These are phyloP conservation scores for Hemisphaericaspora xylofermentans DNA, from an alignment of 1,139 yeast species.

Conservation along the genomic window DNA sequence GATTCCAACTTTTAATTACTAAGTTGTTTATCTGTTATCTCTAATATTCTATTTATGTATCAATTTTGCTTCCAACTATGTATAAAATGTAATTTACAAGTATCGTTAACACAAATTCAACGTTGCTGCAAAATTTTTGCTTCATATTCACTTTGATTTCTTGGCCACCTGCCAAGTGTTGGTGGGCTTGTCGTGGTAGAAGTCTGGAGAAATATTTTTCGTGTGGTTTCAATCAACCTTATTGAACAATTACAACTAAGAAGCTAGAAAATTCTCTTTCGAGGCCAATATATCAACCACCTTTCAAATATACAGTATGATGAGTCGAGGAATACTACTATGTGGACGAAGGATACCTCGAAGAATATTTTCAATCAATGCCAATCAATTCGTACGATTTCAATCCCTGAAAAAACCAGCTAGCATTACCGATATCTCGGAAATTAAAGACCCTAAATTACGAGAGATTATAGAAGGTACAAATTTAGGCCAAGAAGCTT, in stretches of 20 bases:
- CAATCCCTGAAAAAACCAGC: conserved; percentile 10
- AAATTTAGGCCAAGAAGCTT: conserved; percentile 20
- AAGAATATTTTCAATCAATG: neutral
- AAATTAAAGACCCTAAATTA: conserved; percentile 13
- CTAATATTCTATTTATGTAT: too few relatives aligned
- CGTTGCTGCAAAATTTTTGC: too few relatives aligned
- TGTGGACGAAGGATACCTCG: neutral
- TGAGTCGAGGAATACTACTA: neutral
- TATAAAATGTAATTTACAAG: too few relatives aligned
- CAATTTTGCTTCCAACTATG: too few relatives aligned
- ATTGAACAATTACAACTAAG: too few relatives aligned
- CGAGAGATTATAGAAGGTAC: conserved; percentile 23
- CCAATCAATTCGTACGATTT: conserved; percentile 5
- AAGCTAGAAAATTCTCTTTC: too few relatives aligned
- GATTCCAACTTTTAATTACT: conserved; percentile 49
- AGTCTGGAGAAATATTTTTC: neutral
- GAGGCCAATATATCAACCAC: too few relatives aligned
- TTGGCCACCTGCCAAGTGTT: neutral
- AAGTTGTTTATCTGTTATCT: neutral
- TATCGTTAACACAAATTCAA: too few relatives aligned
- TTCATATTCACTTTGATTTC: too few relatives aligned
- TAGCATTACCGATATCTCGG: conserved; percentile 4
- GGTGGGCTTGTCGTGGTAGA: neutral
- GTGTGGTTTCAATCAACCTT: too few relatives aligned
- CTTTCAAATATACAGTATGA: neutral